A percentile compares a stretch with the other conserved stretches of the same genome.
Evolutionary conservation across 1,139 yeast genomes (phyloP).

Genomic region (Sugiyamaella pinicola): DNA sequence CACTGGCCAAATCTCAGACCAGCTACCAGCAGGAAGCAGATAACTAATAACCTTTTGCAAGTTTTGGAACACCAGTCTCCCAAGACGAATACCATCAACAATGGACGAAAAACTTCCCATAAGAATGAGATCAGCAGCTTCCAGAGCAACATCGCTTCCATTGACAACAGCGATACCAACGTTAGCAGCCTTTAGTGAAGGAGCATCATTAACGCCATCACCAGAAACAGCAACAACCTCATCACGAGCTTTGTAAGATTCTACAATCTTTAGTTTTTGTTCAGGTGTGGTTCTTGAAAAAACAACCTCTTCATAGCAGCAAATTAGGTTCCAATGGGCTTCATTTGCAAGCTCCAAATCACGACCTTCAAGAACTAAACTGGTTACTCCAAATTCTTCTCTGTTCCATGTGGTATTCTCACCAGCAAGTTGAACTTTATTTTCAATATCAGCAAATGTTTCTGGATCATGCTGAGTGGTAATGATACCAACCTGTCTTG

Average conservation of each 20-base stretch:
- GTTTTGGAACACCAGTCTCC: slow-evolving; percentile 55
- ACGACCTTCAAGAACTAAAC: slow-evolving; percentile 46
- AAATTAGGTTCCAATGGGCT: slow-evolving; percentile 48
- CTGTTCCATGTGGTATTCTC: slow-evolving; percentile 10
- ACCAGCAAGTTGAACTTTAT: slow-evolving; percentile 14
- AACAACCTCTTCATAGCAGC: slow-evolving; percentile 49
- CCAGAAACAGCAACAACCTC: slow-evolving; percentile 56
- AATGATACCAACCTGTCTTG: slow-evolving; percentile 51
- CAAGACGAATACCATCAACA: slow-evolving; percentile 47
- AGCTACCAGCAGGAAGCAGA: slow-evolving; percentile 57
- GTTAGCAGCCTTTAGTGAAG: slow-evolving; percentile 55
- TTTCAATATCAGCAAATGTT: slow-evolving; percentile 36
- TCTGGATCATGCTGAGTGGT: slow-evolving; percentile 41
- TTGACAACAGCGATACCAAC: slow-evolving; percentile 55
- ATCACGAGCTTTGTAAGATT: slow-evolving; percentile 51
- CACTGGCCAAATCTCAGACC: slow-evolving; percentile 57
- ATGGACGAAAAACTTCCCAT: slow-evolving; percentile 49
- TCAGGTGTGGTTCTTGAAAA: slow-evolving; percentile 60
- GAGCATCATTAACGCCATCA: slow-evolving; percentile 58
- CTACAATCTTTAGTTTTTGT: slow-evolving; percentile 53
- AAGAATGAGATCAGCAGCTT: slow-evolving; percentile 56
- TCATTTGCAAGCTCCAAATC: slow-evolving; percentile 47
- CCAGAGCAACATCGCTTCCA: slow-evolving; percentile 61
- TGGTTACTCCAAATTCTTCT: slow-evolving; percentile 10
- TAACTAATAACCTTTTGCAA: slow-evolving; percentile 54